Evolutionary conservation across 2,329 filamentous ascomycete species (phyloP).

Genomic region (Didymellaceae sp.): DNA sequence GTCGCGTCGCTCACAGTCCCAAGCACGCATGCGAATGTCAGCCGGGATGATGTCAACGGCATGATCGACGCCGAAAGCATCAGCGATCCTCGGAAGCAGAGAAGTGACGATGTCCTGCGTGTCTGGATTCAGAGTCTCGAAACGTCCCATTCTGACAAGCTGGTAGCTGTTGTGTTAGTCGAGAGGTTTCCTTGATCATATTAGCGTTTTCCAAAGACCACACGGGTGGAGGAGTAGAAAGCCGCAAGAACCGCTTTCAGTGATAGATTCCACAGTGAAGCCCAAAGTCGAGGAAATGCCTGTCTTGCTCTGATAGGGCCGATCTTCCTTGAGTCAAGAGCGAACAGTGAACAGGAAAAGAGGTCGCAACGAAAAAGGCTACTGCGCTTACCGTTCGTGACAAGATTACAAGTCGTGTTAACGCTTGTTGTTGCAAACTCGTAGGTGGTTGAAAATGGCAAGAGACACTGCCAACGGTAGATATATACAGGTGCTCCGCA

Average conservation of each 20-base stretch:
- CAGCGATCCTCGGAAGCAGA: slow-evolving; percentile 30
- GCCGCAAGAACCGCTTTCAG: too few species aligned
- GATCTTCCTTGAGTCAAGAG: neutral
- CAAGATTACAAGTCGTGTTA: neutral
- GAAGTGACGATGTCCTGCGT: slow-evolving; percentile 42
- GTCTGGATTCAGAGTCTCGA: slow-evolving; percentile 40
- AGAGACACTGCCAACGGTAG: too few species aligned
- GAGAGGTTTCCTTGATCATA: neutral
- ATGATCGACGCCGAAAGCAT: slow-evolving; percentile 31
- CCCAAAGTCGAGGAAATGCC: too few species aligned
- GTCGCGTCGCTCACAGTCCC: slow-evolving; percentile 45
- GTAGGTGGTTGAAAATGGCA: too few species aligned
- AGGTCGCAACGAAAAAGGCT: neutral
- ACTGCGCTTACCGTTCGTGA: slow-evolving; percentile 3
- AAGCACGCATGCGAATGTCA: slow-evolving; percentile 47
- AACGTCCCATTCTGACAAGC: slow-evolving; percentile 35
- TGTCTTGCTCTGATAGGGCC: too few species aligned
- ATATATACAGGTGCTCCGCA: neutral
- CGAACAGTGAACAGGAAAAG: neutral
- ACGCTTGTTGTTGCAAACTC: too few species aligned
- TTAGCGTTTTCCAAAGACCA: neutral
- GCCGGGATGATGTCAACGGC: slow-evolving; percentile 38
- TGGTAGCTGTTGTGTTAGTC: too few species aligned
- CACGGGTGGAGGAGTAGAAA: neutral
- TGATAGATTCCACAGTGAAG: too few species aligned